Evolutionary conservation across 768 basidiomycete species (phyloP), one percentile per base, ranked within the genome.

Genomic region (Auricularia sp.): DNA sequence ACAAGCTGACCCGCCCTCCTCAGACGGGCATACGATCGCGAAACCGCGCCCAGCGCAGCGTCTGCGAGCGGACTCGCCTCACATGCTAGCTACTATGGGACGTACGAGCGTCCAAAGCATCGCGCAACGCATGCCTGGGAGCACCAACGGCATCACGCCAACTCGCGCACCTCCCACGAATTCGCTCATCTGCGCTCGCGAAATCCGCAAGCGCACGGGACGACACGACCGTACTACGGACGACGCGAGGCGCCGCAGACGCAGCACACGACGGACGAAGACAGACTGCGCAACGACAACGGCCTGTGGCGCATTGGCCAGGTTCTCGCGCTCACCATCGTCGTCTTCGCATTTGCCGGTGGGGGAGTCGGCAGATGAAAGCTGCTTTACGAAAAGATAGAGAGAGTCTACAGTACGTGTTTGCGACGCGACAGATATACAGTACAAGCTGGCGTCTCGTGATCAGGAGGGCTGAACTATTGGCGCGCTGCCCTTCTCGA

Each of bases 401-500:
- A 42, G 39, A 14, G 47, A 51, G 47, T 51, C 47, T 51, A 51
- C 47, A 51, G 47, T 42, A 3, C 47, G 47, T 21, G 47, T 51
- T 61, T 18, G 18, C 58, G 36, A 24, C 16, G 58, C 36, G 58
- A 51, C 47, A 51, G 10, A 51, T 10, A 51, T 51, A 51, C 47
- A 51, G 47, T 51, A 51, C 47, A 51, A 16, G 47, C 47, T 51
- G 33, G 16, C 59, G 6, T 39, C 59, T 29, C 59, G 21, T 8
- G 13, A 16, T 45, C 36, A 62, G 5, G 14, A 42, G 0, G 44
- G 62, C 16, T 6, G 80, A 64, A 78, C 76, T 66, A 87, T 85
- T 3, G 88, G 82, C 14, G 85, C 82, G 66, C 83, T 87, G 47
- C 87, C 86, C 75, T 89, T 90, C 72, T 90, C 89, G 66, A 83